Percentiles rank a stretch among this genome's conserved stretches.
phyloP scores from a whole-genome alignment of 257 asterid species.

The Leonotis leonurus region DNA sequence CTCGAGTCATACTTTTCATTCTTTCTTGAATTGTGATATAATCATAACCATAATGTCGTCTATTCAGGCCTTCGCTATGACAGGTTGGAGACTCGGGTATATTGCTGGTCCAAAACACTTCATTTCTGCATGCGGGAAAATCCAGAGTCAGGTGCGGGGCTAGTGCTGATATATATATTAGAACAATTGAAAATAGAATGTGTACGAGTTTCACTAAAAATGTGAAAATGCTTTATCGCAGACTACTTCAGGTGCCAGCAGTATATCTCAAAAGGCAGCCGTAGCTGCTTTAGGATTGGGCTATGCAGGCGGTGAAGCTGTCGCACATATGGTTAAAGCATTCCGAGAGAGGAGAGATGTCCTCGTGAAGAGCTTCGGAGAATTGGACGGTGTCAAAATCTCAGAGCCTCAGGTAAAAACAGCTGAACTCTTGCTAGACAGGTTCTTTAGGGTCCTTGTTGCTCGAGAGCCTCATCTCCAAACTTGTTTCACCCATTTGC shows the following conservation, averaged over 20 bases:
- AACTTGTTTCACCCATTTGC: slow-evolving; percentile 20
- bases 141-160: slow-evolving; percentile 99
- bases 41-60: slow-evolving; percentile 5
- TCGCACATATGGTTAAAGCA: slow-evolving; percentile 75
- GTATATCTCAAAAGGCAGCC: slow-evolving; percentile 86
- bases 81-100: slow-evolving; percentile 99
- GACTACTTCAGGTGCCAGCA: slow-evolving; percentile 97
- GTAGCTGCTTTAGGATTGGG: slow-evolving; percentile 94
- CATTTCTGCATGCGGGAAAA: slow-evolving; percentile 80
- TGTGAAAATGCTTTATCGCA: slow-evolving; percentile 17
- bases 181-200: background rate
- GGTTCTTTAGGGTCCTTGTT: too few species aligned
- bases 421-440: too few species aligned
- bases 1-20: too few species aligned
- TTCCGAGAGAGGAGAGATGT: slow-evolving; percentile 85
- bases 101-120: slow-evolving; percentile 95
- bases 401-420: slow-evolving; percentile 84
- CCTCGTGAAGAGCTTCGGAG: slow-evolving; percentile 73
- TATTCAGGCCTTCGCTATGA: slow-evolving; percentile 91
- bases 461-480: background rate
- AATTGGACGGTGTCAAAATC: slow-evolving; percentile 66
- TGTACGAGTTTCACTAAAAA: background rate
- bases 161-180: background rate
- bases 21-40: too few species aligned
- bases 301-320: slow-evolving; percentile 91